Evolutionary conservation across 2,329 filamentous ascomycete genomes (phyloP).

Genomic region (Penicillium sp.): DNA sequence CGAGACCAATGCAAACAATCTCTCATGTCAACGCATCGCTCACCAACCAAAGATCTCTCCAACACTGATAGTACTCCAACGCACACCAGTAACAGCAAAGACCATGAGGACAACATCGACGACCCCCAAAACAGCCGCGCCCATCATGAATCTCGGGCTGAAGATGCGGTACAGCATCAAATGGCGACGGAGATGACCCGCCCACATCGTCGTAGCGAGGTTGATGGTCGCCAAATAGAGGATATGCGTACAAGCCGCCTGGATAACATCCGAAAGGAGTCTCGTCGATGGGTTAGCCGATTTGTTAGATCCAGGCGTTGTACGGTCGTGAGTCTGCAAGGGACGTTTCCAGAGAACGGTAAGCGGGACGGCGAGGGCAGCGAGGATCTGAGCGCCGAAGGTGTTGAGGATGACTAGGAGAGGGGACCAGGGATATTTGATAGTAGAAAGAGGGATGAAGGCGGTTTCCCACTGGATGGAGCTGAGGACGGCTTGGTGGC

Average conservation of each 20-base stretch:
- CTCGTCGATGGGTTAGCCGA: constrained; percentile 28
- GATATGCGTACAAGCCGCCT: constrained; percentile 68
- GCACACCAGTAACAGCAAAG: constrained; percentile 67
- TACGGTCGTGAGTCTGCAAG: constrained; percentile 60
- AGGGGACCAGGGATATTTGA: constrained; percentile 87
- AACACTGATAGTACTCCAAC: constrained; percentile 72
- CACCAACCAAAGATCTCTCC: constrained; percentile 84
- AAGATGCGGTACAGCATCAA: constrained; percentile 97
- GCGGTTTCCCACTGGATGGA: constrained; percentile 95
- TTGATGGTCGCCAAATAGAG: constrained; percentile 79
- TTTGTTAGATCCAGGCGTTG: constrained; percentile 16
- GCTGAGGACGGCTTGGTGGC: constrained; percentile 81
- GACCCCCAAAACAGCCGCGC: constrained; percentile 64
- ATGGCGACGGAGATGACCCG: constrained; percentile 79
- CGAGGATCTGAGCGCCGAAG: constrained; percentile 82
- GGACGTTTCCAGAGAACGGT: constrained; percentile 84
- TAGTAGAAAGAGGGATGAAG: constrained; percentile 77
- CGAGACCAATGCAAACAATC: too few relatives aligned
- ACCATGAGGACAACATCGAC: constrained; percentile 71
- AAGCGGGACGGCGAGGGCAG: constrained; percentile 72
- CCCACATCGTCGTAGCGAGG: constrained; percentile 84
- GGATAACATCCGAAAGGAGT: constrained; percentile 65
- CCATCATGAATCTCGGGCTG: constrained; percentile 83
- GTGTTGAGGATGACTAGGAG: constrained; percentile 78
- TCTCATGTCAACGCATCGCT: not conserved